A percentile compares a stretch with the other conserved stretches of the same genome.
Conservation (phyloP, 2,329 filamentous ascomycete species). For the Stagonosporopsis rhizophila region DNA sequence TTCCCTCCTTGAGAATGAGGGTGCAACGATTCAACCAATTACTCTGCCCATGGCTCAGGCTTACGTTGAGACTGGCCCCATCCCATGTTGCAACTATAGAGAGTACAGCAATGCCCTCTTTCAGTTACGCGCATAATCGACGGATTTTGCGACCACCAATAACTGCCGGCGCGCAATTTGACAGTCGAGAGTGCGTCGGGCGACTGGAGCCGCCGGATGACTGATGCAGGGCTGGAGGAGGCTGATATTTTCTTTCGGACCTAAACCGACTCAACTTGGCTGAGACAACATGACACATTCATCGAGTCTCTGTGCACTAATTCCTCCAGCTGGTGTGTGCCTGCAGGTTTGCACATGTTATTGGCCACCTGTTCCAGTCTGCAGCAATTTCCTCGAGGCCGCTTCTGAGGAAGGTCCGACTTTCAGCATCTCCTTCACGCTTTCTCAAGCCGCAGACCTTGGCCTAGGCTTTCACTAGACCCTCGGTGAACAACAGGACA, state of each 20-base stretch:
- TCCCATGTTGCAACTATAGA: background rate
- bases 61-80: background rate
- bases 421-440: background rate
- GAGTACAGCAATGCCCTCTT: background rate
- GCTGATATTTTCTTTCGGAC: background rate
- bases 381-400: slow-evolving; percentile 1
- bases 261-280: slow-evolving; percentile 5
- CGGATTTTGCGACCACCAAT: too few relatives aligned
- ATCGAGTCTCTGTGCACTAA: background rate
- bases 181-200: background rate
- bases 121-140: background rate
- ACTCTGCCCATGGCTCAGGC: background rate
- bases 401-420: background rate
- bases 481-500: slow-evolving; percentile 3
- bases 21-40: background rate
- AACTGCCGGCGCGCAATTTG: background rate
- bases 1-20: slow-evolving; percentile 2
- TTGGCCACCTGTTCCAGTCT: slow-evolving; percentile 1
- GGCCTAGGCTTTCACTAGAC: background rate
- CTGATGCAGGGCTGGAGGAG: background rate
- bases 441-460: background rate
- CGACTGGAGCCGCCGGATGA: background rate
- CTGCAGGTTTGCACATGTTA: background rate
- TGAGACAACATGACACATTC: slow-evolving; percentile 2
- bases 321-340: background rate